A percentile compares a stretch with the other conserved stretches of the same genome.
phyloP scores from a whole-genome alignment of 768 basidiomycete genomes.

The Serendipita sp. region DNA sequence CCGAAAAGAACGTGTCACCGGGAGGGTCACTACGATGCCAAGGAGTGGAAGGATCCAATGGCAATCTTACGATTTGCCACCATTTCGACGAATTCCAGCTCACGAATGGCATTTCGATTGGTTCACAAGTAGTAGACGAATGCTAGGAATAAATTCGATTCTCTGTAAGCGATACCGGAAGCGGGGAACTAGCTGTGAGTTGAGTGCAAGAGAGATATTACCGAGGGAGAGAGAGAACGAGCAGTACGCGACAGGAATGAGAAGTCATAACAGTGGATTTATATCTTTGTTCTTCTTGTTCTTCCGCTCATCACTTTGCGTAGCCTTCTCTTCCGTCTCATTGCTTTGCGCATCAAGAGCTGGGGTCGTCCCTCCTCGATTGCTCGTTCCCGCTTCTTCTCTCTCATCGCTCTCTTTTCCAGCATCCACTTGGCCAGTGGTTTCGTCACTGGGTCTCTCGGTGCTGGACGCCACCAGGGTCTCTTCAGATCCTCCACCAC shows the following conservation, averaged over 20 bases:
- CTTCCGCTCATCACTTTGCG: not conserved
- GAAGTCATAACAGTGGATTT: not conserved
- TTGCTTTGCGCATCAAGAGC: not conserved
- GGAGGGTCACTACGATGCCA: not conserved
- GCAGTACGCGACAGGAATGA: not conserved
- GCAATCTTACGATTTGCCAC: not conserved
- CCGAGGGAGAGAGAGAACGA: too few relatives aligned
- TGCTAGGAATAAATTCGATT: conserved; percentile 1
- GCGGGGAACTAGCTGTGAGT: not conserved
- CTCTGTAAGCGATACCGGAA: not conserved
- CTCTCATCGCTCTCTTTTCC: not conserved
- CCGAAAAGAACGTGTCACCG: not conserved
- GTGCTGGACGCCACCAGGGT: conserved; percentile 1
- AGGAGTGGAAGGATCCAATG: not conserved
- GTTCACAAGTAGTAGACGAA: not conserved
- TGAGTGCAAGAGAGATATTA: not conserved
- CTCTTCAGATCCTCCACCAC: conserved; percentile 4
- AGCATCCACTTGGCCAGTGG: not conserved
- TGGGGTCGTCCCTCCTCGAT: not conserved
- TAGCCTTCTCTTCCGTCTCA: not conserved
- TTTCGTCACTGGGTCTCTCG: not conserved
- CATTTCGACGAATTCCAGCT: not conserved
- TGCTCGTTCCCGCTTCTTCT: not conserved
- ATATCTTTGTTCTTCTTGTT: not conserved
- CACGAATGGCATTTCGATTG: not conserved